Evolutionary conservation across 805 yeast species (phyloP), one percentile per base, ranked within the genome.

Genomic region (Debaryomyces prosopidis): DNA sequence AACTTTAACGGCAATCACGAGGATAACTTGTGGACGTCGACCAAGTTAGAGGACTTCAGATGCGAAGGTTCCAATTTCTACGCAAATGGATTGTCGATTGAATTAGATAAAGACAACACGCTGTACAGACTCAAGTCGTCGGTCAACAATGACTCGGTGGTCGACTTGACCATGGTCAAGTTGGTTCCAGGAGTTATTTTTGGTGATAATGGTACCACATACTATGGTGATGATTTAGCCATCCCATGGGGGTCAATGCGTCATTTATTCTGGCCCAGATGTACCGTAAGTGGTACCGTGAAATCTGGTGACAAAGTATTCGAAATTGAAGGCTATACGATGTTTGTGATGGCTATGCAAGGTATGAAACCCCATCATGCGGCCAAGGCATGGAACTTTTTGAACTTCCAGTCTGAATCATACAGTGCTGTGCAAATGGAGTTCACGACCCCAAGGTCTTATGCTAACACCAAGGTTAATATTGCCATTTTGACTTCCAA

Each of bases 361-460:
- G 98, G 98, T 50, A 91, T 94, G 98, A 94, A 94, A 68, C 99
- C 99, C 7, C 97, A 94, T 68, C 99, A 94, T 69, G 97, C 97
- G 30, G 99, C 99, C 45, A 89, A 96, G 49, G 71, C 89, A 17
- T 94, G 99, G 99, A 94, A 92, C 69, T 94, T 94, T 64, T 69
- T 88, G 50, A 86, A 89, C 68, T 92, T 87, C 77, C 96, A 89
- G 63, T 85, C 94, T 15, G 77, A 82, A 42, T 71, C 82, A 33
- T 75, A 78, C 55, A 75, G 92, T 30, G 96, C 88, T 9, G 83
- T 90, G 14, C 79, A 87, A 53, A 94, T 94, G 97, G 97, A 94
- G 68, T 94, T 89, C 73, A 87, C 91, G 37, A 94, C 99, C 7
- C 99, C 99, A 23, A 82, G 73, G 46, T 84, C 96, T 1, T 94